Base-by-base conservation (phyloP, 805 yeast species). In the Metschnikowia arizonensis region DNA sequence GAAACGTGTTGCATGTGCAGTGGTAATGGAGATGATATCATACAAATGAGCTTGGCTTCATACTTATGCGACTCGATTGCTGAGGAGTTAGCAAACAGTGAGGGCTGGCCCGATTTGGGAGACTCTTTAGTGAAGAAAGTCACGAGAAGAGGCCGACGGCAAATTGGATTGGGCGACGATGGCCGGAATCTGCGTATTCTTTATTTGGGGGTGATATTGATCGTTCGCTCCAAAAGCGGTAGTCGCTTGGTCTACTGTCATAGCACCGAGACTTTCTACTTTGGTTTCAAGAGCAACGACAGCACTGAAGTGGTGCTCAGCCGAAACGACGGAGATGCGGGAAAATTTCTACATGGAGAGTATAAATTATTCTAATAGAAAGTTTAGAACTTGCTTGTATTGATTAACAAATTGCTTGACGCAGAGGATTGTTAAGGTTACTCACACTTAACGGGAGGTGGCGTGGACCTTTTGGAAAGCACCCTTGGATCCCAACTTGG, bases 401-500 rank as follows among this genome's bases (percentile, higher is more conserved):
- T 48, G 45, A 45, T 41, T 39, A 48, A 39, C 51, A 44, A 37
- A 39, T 34, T 37, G 33, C 40, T 37, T 40, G 40, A 47, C 41
- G 32, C 34, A 42, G 35, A 39, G 34, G 44, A 28, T 41, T 31
- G 50, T 41, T 33, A 36, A 42, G 45, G 31, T 12, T 38, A 30
- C 29, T 33, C 40, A 26, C 23, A 33, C 43, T 84, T 88, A 89
- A 85, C 96, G 96, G 76, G 96, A 88, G 70, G 95, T 85, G 65
- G 97, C 95, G 64, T 82, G 84, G 66, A 89, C 97, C 81, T 89
- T 89, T 78, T 86, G 93, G 88, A 86, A 88, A 73, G 96, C 88
- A 81, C 97, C 97, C 82, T 88, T 89, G 69, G 91, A 89, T 75
- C 85, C 93, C 82, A 88, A 95, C 83, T 91, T 91, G 65, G 96